Conservation (phyloP, 2,329 filamentous ascomycete species). For the Mycosphaerella sp. region DNA sequence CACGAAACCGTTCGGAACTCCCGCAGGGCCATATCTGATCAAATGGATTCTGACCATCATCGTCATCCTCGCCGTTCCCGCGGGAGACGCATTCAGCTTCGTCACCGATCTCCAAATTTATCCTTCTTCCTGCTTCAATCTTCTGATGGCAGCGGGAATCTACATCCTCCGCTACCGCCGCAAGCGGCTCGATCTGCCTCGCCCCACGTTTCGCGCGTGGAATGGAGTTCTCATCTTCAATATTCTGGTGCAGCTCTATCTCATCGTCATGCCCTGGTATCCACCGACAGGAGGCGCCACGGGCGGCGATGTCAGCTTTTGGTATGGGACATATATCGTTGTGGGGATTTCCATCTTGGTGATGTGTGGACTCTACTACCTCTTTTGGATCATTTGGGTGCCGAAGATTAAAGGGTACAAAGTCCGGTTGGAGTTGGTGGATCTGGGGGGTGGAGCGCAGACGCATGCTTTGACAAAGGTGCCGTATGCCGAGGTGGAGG, state of each 20-base stretch:
- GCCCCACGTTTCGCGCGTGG: constrained; percentile 55
- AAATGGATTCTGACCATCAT: constrained; percentile 51
- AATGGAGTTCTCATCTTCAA: constrained; percentile 53
- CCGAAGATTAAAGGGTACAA: constrained; percentile 50
- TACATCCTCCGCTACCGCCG: constrained; percentile 53
- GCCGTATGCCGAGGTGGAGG: constrained; percentile 44
- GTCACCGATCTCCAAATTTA: constrained; percentile 48
- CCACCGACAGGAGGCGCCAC: constrained; percentile 55
- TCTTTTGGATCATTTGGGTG: constrained; percentile 52
- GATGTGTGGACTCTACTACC: constrained; percentile 54
- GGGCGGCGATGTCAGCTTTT: constrained; percentile 64
- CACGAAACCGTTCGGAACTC: constrained; percentile 58
- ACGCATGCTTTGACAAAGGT: constrained; percentile 52
- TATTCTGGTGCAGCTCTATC: constrained; percentile 53
- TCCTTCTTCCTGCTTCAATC: constrained; percentile 52
- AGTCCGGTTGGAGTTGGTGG: constrained; percentile 51
- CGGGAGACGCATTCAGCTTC: constrained; percentile 60
- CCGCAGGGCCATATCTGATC: constrained; percentile 49
- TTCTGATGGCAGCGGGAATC: constrained; percentile 53
- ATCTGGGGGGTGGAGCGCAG: constrained; percentile 45
- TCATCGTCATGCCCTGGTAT: constrained; percentile 66
- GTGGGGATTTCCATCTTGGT: constrained; percentile 60
- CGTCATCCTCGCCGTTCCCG: constrained; percentile 56
- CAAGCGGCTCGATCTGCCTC: constrained; percentile 44
- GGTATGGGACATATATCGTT: constrained; percentile 64